These are phyloP conservation scores for Physcomitrellopsis africana DNA, from an alignment of 225 moss, liverwort and hornwort species.

Conservation along the genomic window DNA sequence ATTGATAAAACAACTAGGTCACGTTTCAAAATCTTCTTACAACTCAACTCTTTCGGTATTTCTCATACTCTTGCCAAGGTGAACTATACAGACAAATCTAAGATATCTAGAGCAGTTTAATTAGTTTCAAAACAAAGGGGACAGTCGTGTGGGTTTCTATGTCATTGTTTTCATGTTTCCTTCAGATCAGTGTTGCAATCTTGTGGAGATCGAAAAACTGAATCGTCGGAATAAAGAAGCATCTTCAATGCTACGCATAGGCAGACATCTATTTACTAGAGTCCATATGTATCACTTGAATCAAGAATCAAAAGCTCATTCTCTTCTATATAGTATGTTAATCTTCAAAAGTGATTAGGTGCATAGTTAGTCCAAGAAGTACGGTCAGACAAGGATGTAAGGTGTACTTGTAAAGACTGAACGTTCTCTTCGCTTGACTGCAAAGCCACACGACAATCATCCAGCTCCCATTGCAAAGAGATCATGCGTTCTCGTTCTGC, in stretches of 20 bases:
- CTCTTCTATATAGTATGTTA: not conserved
- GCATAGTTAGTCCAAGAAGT: not conserved
- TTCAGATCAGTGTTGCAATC: not conserved
- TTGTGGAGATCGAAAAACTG: not conserved
- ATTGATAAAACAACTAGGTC: not conserved
- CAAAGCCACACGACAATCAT: conserved; percentile 82
- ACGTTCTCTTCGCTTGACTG: conserved; percentile 72
- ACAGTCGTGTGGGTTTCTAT: not conserved
- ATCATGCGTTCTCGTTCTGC: conserved; percentile 91
- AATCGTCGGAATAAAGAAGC: not conserved
- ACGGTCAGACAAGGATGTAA: conserved; percentile 3
- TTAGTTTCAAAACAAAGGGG: not conserved
- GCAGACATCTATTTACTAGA: not conserved
- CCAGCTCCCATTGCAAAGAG: conserved; percentile 91
- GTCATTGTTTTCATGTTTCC: not conserved
- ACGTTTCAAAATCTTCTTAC: conserved; percentile 1
- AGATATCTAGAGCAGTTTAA: not conserved
- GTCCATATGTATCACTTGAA: not conserved
- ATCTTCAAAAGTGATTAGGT: not conserved
- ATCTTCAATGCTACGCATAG: conserved; percentile 3
- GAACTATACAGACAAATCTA: not conserved
- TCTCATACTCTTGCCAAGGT: conserved; percentile 7
- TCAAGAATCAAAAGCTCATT: not conserved
- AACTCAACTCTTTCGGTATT: conserved; percentile 7
- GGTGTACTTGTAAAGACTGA: conserved; percentile 63